A percentile compares a stretch with the other conserved stretches of the same genome.
These are phyloP conservation scores for Teunomyces gatunensis DNA, from an alignment of 805 yeast species.

Conservation along the genomic window DNA sequence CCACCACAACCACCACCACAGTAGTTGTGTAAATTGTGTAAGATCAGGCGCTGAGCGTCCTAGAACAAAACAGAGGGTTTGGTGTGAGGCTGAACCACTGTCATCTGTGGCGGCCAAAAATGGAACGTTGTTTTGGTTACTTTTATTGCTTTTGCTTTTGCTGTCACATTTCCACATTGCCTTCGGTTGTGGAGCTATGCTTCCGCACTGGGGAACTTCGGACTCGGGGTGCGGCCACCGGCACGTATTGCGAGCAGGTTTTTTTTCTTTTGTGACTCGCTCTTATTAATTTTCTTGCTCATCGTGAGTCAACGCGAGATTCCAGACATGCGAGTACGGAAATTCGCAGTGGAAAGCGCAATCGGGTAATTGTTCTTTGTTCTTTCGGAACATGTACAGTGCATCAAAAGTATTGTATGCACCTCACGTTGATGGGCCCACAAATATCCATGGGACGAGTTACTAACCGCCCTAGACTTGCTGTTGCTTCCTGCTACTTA, in stretches of 20 bases:
- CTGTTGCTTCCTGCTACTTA: background rate
- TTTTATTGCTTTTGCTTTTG: background rate
- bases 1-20: slow-evolving; percentile 3
- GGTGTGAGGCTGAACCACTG: background rate
- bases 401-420: too few relatives aligned
- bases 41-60: too few relatives aligned
- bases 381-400: too few relatives aligned
- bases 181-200: background rate
- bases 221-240: background rate
- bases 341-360: background rate
- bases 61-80: too few relatives aligned
- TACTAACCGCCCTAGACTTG: background rate
- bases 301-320: background rate
- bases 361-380: background rate
- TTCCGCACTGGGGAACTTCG: background rate
- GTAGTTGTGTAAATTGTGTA: background rate
- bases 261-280: background rate
- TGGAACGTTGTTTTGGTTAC: background rate
- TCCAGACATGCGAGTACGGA: background rate
- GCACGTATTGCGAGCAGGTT: background rate
- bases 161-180: background rate
- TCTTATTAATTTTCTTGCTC: background rate
- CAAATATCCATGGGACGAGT: too few relatives aligned
- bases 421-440: too few relatives aligned
- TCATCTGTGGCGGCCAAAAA: background rate